Percentiles rank a stretch among this genome's conserved stretches.
Conservation (phyloP, 192 early-diverging fungal species). For the Rhizophagus sp. region DNA sequence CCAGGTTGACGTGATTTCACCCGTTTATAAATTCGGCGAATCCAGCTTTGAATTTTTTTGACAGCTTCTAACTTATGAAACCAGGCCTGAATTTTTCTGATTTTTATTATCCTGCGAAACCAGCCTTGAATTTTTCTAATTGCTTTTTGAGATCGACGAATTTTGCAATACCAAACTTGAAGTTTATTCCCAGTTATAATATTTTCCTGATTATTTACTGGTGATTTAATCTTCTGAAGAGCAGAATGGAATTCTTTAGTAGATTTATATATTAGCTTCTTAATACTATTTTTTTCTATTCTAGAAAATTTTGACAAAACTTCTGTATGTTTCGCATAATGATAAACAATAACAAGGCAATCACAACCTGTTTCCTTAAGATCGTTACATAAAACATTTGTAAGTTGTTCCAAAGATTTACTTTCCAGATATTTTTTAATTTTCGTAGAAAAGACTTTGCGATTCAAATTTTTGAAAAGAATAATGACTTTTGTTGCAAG, state of each 20-base stretch:
- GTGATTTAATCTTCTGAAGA: conserved; percentile 1
- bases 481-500: not conserved
- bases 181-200: not conserved
- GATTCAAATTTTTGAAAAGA: not conserved
- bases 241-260: conserved; percentile 13
- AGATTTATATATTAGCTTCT: not conserved
- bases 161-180: not conserved
- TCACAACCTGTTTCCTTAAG: conserved; percentile 9
- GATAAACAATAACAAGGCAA: conserved; percentile 10
- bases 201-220: not conserved
- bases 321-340: not conserved
- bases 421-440: conserved; percentile 15
- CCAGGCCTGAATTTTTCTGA: too few relatives aligned
- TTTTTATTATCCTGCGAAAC: too few relatives aligned
- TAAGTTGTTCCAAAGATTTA: not conserved
- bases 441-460: not conserved
- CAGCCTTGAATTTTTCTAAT: conserved; percentile 18
- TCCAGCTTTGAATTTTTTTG: not conserved
- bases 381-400: not conserved
- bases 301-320: not conserved
- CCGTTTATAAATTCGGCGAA: not conserved
- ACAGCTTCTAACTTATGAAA: too few relatives aligned
- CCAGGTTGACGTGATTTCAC: conserved; percentile 6
- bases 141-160: not conserved
- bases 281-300: not conserved